phyloP scores from a whole-genome alignment of 305 asterid genomes.

The Fraxinus ornus region DNA sequence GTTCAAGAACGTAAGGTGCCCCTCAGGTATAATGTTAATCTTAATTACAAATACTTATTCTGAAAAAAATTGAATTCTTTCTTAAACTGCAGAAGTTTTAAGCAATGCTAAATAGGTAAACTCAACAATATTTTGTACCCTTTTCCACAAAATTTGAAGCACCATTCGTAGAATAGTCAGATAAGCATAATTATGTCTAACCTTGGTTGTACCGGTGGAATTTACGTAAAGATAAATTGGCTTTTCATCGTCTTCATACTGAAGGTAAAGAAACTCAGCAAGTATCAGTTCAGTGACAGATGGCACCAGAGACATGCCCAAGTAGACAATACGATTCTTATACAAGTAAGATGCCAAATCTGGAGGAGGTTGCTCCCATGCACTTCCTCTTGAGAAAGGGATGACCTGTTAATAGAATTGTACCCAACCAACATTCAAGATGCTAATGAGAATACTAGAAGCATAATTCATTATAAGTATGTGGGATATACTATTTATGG shows the following conservation, averaged over 20 bases:
- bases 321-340: conserved; percentile 80
- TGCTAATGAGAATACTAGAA: neutral
- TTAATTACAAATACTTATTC: too few species aligned
- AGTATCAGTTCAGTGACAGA: conserved; percentile 82
- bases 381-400: conserved; percentile 80
- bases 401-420: conserved; percentile 59
- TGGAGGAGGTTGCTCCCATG: conserved; percentile 93
- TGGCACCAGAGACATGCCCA: conserved; percentile 93
- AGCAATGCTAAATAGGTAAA: too few species aligned
- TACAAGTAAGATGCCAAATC: conserved; percentile 85
- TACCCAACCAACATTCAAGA: conserved; percentile 12
- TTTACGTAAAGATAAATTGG: conserved; percentile 89
- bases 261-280: conserved; percentile 89
- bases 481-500: neutral
- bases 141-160: neutral
- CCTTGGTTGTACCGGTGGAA: conserved; percentile 97
- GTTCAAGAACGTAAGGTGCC: too few species aligned
- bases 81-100: too few species aligned
- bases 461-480: neutral
- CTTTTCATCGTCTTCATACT: conserved; percentile 71
- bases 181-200: conserved; percentile 26
- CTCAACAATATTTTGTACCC: neutral
- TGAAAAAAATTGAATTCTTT: neutral
- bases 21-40: too few species aligned
- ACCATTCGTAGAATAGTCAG: neutral